Percentiles rank a stretch among this genome's conserved stretches.
These are phyloP conservation scores for Phytopythium sindhum DNA, from an alignment of 352 stramenopile species.

Conservation along the genomic window DNA sequence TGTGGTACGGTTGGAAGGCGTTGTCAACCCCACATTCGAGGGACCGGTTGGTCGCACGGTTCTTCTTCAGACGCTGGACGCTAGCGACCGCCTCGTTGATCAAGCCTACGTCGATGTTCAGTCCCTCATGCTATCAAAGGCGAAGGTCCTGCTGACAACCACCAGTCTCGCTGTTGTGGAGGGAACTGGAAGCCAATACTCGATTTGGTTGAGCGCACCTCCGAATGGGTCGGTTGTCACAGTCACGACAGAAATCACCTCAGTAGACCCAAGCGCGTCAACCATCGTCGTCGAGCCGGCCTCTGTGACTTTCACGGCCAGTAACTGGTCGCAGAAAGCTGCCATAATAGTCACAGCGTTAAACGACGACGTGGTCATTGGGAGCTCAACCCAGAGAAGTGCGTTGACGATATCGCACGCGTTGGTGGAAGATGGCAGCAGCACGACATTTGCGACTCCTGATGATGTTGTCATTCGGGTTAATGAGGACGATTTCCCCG, in stretches of 20 bases:
- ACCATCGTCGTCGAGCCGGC: slow-evolving; percentile 23
- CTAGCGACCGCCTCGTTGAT: slow-evolving; percentile 37
- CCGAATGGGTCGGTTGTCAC: slow-evolving; percentile 16
- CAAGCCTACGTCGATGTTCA: slow-evolving; percentile 43
- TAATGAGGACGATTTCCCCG: slow-evolving; percentile 49
- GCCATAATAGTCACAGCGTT: slow-evolving; percentile 22
- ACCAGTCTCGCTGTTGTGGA: slow-evolving; percentile 23
- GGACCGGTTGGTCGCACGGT: slow-evolving; percentile 41
- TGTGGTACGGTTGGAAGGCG: slow-evolving; percentile 19
- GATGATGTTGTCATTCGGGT: slow-evolving; percentile 36
- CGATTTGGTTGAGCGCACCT: slow-evolving; percentile 39
- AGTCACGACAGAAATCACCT: slow-evolving; percentile 16
- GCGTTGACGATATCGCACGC: slow-evolving; percentile 28
- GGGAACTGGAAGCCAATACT: slow-evolving; percentile 30
- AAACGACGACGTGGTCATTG: slow-evolving; percentile 24
- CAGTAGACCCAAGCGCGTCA: neutral
- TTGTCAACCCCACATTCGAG: slow-evolving; percentile 52
- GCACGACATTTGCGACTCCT: slow-evolving; percentile 26
- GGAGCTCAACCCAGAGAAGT: slow-evolving; percentile 10
- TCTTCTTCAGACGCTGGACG: slow-evolving; percentile 51
- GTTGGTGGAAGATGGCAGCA: neutral
- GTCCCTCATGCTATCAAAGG: slow-evolving; percentile 26
- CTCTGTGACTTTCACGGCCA: slow-evolving; percentile 29
- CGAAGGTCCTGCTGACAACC: slow-evolving; percentile 33
- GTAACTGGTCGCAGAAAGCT: slow-evolving; percentile 38